Evolutionary conservation across 352 stramenopile genomes (phyloP), one percentile per base, ranked within the genome.

Genomic region (Phytopythium cucurbitacearum): DNA sequence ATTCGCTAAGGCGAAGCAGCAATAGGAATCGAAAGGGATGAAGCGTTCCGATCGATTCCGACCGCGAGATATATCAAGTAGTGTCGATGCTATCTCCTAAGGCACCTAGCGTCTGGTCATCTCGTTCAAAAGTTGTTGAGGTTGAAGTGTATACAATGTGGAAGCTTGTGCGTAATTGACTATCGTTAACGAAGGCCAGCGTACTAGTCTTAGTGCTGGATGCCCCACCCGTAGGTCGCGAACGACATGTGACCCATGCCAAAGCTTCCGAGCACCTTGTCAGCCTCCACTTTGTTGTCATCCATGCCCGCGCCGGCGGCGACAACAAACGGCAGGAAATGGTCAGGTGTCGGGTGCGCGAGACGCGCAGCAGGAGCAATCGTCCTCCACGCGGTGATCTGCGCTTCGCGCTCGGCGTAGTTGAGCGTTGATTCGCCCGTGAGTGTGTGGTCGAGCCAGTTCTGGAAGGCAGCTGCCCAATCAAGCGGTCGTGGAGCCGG

Each of bases 241-340:
- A 75, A 75, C 13, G 69, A 78, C 43, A 78, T 55, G 45, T 78
- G 69, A 5, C 65, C 65, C 7, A 35, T 41, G 13, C 51, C 65
- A 53, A 64, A 78, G 5, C 65, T 63, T 3, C 50, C 69, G 11
- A 71, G 55, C 15, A 78, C 48, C 16, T 73, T 76, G 47, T 71
- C 67, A 5, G 50, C 65, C 10, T 40, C 60, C 1, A 57, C 60
- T 4, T 37, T 36, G 5, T 54, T 37, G 43, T 83, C 69, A 34
- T 80, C 62, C 51, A 85, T 70, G 3, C 69, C 75, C 33, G 71
- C 69, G 9, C 71, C 74, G 37, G 74, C 71, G 1, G 61, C 56
- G 12, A 85, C 63, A 6, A 77, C 51, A 44, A 85, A 75, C n/a
- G 75, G 67, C 28, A 67, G 51, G 40, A 86, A 71, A 58, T 84